These are phyloP conservation scores for Neobulgaria alba DNA, from an alignment of 2,329 filamentous ascomycete species.

Conservation along the genomic window DNA sequence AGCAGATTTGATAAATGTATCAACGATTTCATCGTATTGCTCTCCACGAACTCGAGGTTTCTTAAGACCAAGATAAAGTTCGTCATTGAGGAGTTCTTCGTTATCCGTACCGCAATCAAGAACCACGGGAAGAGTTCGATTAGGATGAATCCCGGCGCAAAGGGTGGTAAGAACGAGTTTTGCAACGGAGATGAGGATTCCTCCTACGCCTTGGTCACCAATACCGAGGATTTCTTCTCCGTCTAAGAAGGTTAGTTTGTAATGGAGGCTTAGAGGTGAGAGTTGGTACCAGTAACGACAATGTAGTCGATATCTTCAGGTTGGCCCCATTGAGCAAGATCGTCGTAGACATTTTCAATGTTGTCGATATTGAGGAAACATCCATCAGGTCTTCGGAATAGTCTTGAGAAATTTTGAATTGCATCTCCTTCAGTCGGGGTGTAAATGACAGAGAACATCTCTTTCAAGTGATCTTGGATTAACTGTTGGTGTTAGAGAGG, in stretches of 20 bases:
- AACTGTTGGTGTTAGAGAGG: slow-evolving; percentile 38
- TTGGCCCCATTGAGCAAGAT: slow-evolving; percentile 58
- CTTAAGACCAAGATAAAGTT: slow-evolving; percentile 69
- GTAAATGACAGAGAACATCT: slow-evolving; percentile 89
- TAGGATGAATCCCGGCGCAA: slow-evolving; percentile 79
- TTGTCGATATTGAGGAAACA: slow-evolving; percentile 72
- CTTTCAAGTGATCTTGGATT: slow-evolving; percentile 67
- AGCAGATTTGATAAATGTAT: slow-evolving; percentile 61
- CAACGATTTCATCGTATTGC: slow-evolving; percentile 69
- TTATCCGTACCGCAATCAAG: slow-evolving; percentile 85
- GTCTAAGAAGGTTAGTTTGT: slow-evolving; percentile 30
- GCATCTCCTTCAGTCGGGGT: slow-evolving; percentile 86
- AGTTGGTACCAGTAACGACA: slow-evolving; percentile 62
- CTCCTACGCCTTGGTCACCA: slow-evolving; percentile 80
- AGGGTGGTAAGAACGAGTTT: slow-evolving; percentile 77
- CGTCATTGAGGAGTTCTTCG: slow-evolving; percentile 61
- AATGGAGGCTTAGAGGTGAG: slow-evolving; percentile 34
- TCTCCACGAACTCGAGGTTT: slow-evolving; percentile 59
- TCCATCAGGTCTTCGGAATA: slow-evolving; percentile 72
- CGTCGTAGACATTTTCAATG: slow-evolving; percentile 53
- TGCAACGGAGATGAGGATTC: slow-evolving; percentile 74
- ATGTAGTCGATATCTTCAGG: slow-evolving; percentile 79
- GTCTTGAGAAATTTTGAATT: slow-evolving; percentile 71
- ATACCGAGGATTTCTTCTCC: slow-evolving; percentile 75
- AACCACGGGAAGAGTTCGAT: slow-evolving; percentile 69